Evolutionary conservation across 164 flowering plant genomes (phyloP), one percentile per base, ranked within the genome.

Genomic region (Annona squamosa): DNA sequence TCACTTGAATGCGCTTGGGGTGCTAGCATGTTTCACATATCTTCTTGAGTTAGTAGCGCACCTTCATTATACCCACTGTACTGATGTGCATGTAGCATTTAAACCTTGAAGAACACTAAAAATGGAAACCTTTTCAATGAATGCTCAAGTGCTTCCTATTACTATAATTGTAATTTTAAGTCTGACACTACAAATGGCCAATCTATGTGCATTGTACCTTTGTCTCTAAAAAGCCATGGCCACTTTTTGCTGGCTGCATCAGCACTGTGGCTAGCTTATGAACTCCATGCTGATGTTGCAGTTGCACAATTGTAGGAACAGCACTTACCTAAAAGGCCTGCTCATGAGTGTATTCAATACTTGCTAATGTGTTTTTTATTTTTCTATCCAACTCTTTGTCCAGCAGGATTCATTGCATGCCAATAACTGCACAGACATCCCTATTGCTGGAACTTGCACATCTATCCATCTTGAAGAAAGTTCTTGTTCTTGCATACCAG

Each of bases 381-480:
- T 10, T 57, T 57, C 43, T 7, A n/a, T n/a, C 19, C 41, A 18
- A 63, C 41, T 63, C 19, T 63, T 63, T 75, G 48, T 80, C 70
- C 74, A 70, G 67, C 85, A 92, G 96, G 89, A 79, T 81, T 76
- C 67, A 16, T 64, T 83, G 57, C 83, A 26, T 64, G 68, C 72
- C 3, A 69, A 63, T 74, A 75, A 78, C 41, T 74, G 85, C 59
- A 80, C 79, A 71, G 65, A 71, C 17, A 42, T 70, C 16, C 63
- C 1, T 73, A 72, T 73, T 6, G 71, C 56, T 46, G 80, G 85
- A 76, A 81, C 82, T 41, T 76, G 73, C 78, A 72, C 77, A 67
- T 85, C 85, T 10, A 69, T 68, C 72, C 77, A 83, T 78, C 75
- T 79, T 68, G 98, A 89, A 85, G 90, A 86, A 77, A 89, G 92